Percentiles rank a stretch among this genome's conserved stretches.
Conservation (phyloP, 129 eudicot genomes). For the Silybum marianum region DNA sequence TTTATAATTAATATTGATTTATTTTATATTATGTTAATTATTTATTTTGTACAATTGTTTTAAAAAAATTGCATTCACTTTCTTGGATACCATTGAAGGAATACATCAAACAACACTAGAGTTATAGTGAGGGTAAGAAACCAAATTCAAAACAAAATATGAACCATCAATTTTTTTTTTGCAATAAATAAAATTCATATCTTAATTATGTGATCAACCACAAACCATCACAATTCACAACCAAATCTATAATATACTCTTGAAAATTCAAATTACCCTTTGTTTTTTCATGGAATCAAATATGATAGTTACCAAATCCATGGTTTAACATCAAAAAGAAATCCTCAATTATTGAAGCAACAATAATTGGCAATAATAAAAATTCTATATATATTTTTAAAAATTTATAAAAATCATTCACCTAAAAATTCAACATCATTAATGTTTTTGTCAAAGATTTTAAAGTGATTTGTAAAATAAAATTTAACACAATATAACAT, state of each 20-base stretch:
- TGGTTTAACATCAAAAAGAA: not conserved
- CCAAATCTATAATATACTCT: not conserved
- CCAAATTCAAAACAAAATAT: too few relatives aligned
- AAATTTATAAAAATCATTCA: not conserved
- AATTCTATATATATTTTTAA: too few relatives aligned
- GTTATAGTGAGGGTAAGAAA: too few relatives aligned
- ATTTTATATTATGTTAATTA: too few relatives aligned
- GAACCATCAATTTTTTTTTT: too few relatives aligned
- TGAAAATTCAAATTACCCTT: not conserved
- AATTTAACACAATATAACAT: not conserved
- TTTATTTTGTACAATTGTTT: too few relatives aligned
- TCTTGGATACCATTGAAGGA: too few relatives aligned
- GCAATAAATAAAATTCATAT: too few relatives aligned
- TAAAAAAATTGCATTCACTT: too few relatives aligned
- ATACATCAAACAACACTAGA: too few relatives aligned
- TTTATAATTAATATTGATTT: too few relatives aligned
- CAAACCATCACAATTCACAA: not conserved
- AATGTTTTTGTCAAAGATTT: not conserved
- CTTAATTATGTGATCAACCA: too few relatives aligned
- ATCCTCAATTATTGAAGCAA: constrained; percentile 9
- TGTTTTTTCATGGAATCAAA: not conserved
- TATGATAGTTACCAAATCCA: not conserved
- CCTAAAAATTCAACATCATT: not conserved
- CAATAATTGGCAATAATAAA: not conserved
- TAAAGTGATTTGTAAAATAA: not conserved